A percentile compares a stretch with the other conserved stretches of the same genome.
phyloP scores from a whole-genome alignment of 805 yeast species.

The Dipodascopsis uninucleata region DNA sequence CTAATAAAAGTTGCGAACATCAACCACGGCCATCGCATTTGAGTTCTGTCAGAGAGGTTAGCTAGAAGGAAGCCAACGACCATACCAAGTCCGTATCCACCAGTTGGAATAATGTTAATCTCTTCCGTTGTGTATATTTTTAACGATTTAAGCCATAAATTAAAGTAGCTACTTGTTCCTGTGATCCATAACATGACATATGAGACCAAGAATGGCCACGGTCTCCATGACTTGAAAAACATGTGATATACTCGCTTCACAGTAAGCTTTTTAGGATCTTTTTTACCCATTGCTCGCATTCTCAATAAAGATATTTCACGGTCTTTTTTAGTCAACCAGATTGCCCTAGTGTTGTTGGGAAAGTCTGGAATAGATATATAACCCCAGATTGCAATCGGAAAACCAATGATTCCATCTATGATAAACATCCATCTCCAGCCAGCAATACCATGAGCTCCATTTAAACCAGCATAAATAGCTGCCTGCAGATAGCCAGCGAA shows the following conservation, averaged over 20 bases:
- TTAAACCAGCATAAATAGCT: constrained; percentile 44
- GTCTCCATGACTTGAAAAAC: constrained; percentile 22
- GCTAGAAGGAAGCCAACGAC: constrained; percentile 33
- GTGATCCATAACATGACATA: constrained; percentile 15
- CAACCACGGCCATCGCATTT: constrained; percentile 34
- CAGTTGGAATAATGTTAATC: constrained; percentile 38
- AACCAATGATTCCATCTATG: constrained; percentile 19
- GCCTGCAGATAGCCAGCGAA: constrained; percentile 55
- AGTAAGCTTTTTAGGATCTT: constrained; percentile 13
- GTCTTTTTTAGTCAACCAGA: constrained; percentile 1
- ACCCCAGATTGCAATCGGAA: constrained; percentile 25
- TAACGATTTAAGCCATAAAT: constrained; percentile 34
- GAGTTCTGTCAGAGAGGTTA: constrained; percentile 34
- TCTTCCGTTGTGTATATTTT: constrained; percentile 28
- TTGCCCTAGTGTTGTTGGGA: constrained; percentile 7
- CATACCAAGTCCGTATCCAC: constrained; percentile 35
- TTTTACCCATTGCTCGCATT: constrained; percentile 15
- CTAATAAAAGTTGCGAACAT: constrained; percentile 18
- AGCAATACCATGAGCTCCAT: constrained; percentile 44
- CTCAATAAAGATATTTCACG: constrained; percentile 15
- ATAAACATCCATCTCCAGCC: constrained; percentile 28
- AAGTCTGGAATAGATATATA: constrained; percentile 6
- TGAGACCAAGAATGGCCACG: constrained; percentile 25
- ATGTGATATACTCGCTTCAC: constrained; percentile 18
- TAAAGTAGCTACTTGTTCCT: constrained; percentile 28